Conservation (phyloP, 2,329 filamentous ascomycete genomes). For the Aureobasidium sp. region DNA sequence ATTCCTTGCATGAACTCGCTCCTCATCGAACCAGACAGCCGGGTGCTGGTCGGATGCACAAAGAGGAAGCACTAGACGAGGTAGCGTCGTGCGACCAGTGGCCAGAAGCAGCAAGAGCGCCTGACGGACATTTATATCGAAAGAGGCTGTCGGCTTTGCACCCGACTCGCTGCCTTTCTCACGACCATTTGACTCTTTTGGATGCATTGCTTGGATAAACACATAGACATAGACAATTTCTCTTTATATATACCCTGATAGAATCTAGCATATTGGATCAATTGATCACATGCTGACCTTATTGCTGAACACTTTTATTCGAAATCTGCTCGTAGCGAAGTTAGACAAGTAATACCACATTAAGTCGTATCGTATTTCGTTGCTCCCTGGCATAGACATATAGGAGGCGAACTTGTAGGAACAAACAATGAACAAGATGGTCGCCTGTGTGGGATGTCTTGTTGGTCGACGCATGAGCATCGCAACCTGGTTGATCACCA, state of each 20-base stretch:
- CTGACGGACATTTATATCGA: not conserved
- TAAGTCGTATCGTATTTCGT: not conserved
- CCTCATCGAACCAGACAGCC: not conserved
- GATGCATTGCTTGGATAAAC: not conserved
- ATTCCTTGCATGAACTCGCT: slow-evolving; percentile 3
- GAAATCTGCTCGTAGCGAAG: not conserved
- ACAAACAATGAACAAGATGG: not conserved
- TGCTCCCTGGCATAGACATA: not conserved
- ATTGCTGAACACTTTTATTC: not conserved
- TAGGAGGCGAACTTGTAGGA: not conserved
- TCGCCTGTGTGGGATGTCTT: not conserved
- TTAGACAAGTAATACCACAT: not conserved
- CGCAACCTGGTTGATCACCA: not conserved
- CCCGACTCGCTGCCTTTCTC: not conserved
- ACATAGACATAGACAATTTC: not conserved
- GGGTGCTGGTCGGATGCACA: not conserved
- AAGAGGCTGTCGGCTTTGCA: slow-evolving; percentile 1
- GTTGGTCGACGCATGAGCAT: not conserved
- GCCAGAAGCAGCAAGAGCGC: not conserved
- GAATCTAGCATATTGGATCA: not conserved
- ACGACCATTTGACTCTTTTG: not conserved
- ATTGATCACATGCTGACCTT: not conserved
- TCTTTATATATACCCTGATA: not conserved
- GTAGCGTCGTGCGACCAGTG: not conserved
- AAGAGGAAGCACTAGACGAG: not conserved